Percentiles rank a stretch among this genome's conserved stretches.
phyloP scores from a whole-genome alignment of 176 grass and related monocot genomes.

The Oryza brachyantha region DNA sequence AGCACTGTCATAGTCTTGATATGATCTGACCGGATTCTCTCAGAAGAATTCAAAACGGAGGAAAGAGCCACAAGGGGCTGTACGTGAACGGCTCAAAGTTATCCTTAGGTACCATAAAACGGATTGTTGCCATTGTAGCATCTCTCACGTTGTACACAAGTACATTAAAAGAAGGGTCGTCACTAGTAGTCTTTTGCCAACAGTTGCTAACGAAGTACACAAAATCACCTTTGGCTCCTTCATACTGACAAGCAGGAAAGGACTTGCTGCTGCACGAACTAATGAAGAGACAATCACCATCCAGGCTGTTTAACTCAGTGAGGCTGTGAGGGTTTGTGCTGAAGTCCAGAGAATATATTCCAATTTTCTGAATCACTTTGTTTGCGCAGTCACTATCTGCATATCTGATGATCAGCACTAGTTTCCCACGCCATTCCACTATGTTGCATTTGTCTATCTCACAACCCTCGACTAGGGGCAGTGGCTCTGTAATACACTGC shows the following conservation, averaged over 20 bases:
- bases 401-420: not conserved
- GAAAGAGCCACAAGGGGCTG: not conserved
- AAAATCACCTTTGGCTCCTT: not conserved
- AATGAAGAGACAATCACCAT: constrained; percentile 11
- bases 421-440: not conserved
- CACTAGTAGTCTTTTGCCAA: not conserved
- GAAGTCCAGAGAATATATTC: not conserved
- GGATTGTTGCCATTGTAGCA: not conserved
- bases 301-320: not conserved
- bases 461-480: not conserved
- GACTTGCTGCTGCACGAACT: not conserved
- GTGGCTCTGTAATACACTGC: not conserved
- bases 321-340: not conserved
- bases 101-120: not conserved
- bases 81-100: too few species aligned
- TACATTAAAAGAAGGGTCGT: not conserved
- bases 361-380: not conserved
- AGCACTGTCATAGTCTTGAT: not conserved
- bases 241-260: constrained; percentile 24
- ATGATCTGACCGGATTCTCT: not conserved
- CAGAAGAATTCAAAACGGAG: not conserved
- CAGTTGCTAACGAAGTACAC: constrained; percentile 9
- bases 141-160: constrained; percentile 10
- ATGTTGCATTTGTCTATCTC: not conserved
- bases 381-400: not conserved